phyloP scores from a whole-genome alignment of 1,139 yeast genomes.

The Ogataea hybrid region DNA sequence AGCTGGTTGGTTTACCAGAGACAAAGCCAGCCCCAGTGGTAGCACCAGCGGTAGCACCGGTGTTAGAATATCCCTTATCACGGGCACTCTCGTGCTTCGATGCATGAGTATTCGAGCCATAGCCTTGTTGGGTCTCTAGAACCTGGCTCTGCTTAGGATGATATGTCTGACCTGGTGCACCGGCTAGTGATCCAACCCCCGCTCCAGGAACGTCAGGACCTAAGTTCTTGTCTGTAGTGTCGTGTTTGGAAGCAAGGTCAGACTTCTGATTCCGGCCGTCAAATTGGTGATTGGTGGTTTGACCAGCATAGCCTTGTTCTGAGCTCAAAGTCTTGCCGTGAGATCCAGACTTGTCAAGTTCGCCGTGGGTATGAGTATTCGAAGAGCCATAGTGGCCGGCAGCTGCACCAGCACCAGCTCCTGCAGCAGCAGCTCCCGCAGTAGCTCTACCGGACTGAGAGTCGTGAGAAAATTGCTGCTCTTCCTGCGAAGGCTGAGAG shows the following conservation, averaged over 20 bases:
- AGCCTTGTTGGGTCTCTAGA: slow-evolving; percentile 4
- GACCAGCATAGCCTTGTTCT: too few species aligned
- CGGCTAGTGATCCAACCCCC: slow-evolving; percentile 1
- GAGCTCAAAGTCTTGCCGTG: background rate
- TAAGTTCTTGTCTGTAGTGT: background rate
- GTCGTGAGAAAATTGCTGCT: too few species aligned
- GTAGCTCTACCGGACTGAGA: background rate
- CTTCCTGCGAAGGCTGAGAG: too few species aligned
- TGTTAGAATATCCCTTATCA: background rate
- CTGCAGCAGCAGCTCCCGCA: too few species aligned
- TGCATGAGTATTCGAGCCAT: background rate
- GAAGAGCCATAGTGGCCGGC: background rate
- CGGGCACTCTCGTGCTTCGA: background rate
- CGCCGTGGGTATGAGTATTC: background rate
- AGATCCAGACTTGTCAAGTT: background rate
- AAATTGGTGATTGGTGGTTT: too few species aligned
- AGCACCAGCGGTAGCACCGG: too few species aligned
- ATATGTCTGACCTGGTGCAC: slow-evolving; percentile 4
- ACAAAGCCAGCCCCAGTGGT: background rate
- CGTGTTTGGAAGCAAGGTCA: background rate
- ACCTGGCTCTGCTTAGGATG: background rate
- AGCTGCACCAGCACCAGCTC: background rate
- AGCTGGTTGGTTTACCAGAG: background rate
- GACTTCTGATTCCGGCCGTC: too few species aligned
- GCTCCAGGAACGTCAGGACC: slow-evolving; percentile 1